Base-by-base conservation (phyloP, 495 filamentous ascomycete genomes). In the Aspergillus mulundensis region DNA sequence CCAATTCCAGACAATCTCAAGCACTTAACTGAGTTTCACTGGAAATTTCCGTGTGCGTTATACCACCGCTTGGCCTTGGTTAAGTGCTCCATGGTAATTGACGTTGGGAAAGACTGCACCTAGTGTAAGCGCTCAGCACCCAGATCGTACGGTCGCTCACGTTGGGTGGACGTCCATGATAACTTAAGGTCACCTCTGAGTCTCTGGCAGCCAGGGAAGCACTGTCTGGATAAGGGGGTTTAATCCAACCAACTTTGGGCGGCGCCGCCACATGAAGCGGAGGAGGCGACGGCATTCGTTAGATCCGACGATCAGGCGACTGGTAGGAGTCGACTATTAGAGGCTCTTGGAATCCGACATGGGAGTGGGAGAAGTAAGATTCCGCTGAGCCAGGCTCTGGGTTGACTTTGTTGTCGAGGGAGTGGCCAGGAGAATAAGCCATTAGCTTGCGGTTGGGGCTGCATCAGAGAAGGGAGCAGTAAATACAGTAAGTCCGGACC, bases 331-430 rank as follows among this genome's bases (percentile, higher is more conserved):
- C 78, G 18, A 87, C 78, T 50, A 84, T 77, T 23, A 87, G 61
- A 0, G 82, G 67, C 0, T 82, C 84, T 6, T 85, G 81, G 54
- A 84, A 76, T 0, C 69, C 77, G 24, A 84, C 74, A 54, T 85
- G 82, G 8, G 79, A 83, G 60, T 85, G 81, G 53, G 84, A 85
- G 62, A 80, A 84, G 65, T 83, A 84, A 5, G 78, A 78, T 16
- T 81, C 82, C 8, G 81, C 76, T 49, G 80, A 71, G 7, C 74
- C 76, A 5, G 67, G 18, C 18, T 78, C 67, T 7, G 77, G 72
- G 10, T 66, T 64, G 19, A 84, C 70, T 61, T 85, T 80, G 61
- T 85, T 84, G 67, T 86, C 83, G 66, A 85, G 84, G 68, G 77
- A 85, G 57, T 81, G 43, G 14, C 53, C 53, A 43, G 38, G 3